Conservation (phyloP, 2,329 filamentous ascomycete genomes). For the Trichothecium roseum region DNA sequence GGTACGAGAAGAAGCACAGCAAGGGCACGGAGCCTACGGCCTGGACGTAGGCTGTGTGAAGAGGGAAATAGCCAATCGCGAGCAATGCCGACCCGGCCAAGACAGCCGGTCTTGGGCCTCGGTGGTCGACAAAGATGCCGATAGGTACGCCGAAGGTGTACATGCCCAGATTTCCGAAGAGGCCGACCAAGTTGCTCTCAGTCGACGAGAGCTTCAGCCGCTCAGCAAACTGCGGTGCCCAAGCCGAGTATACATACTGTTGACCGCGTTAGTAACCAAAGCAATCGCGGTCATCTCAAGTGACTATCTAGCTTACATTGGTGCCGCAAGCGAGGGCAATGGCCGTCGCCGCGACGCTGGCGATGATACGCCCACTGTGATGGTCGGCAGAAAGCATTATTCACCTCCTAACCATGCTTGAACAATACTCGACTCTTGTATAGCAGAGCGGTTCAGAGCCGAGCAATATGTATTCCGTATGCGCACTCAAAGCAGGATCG, state of each 20-base stretch:
- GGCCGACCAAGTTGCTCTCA: conserved; percentile 80
- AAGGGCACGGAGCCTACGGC: conserved; percentile 48
- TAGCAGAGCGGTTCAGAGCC: neutral
- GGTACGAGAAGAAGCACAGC: conserved; percentile 74
- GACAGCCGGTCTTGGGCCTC: conserved; percentile 70
- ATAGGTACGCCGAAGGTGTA: conserved; percentile 84
- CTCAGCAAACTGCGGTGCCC: conserved; percentile 91
- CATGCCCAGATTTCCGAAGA: conserved; percentile 86
- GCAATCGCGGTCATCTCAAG: neutral
- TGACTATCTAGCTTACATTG: conserved; percentile 50
- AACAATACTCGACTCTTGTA: too few species aligned
- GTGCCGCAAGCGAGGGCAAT: conserved; percentile 87
- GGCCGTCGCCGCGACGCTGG: conserved; percentile 73
- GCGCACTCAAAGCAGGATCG: too few species aligned
- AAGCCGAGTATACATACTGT: conserved; percentile 96
- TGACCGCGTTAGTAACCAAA: neutral
- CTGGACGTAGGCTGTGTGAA: conserved; percentile 66
- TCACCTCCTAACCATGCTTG: conserved; percentile 2
- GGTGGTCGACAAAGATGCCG: conserved; percentile 76
- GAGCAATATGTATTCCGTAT: too few species aligned
- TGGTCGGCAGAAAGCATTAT: conserved; percentile 27
- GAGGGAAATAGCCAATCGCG: conserved; percentile 73
- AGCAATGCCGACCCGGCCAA: conserved; percentile 65
- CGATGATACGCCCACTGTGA: conserved; percentile 60
- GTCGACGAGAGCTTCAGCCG: conserved; percentile 82